phyloP scores from a whole-genome alignment of 345 rosid species.

The Camelina neglecta region DNA sequence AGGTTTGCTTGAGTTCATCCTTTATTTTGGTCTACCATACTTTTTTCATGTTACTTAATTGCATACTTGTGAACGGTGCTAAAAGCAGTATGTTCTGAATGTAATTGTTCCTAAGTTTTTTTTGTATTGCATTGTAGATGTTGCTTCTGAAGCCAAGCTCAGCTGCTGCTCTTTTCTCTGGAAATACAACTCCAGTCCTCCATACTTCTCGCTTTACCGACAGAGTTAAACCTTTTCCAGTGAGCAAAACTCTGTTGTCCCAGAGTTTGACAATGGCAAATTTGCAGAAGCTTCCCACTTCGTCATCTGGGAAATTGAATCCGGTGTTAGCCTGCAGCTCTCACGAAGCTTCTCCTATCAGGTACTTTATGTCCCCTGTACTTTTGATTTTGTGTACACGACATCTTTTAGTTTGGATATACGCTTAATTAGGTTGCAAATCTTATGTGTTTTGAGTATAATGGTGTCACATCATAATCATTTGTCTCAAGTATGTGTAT shows the following conservation, averaged over 20 bases:
- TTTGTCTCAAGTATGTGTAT: conserved; percentile 4
- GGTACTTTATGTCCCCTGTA: conserved; percentile 8
- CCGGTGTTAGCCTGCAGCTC: conserved; percentile 44
- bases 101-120: not conserved
- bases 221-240: conserved; percentile 23
- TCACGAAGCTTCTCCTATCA: conserved; percentile 33
- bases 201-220: conserved; percentile 16
- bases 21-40: not conserved
- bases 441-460: conserved; percentile 7
- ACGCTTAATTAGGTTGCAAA: not conserved
- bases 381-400: not conserved
- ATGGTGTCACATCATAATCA: not conserved
- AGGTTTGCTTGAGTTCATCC: not conserved
- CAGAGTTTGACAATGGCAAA: conserved; percentile 41
- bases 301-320: conserved; percentile 21
- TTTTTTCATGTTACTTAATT: not conserved
- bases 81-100: not conserved
- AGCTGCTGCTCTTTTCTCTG: conserved; percentile 30
- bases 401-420: not conserved
- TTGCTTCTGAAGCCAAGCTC: conserved; percentile 45
- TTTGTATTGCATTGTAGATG: conserved; percentile 35
- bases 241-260: not conserved
- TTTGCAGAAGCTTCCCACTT: conserved; percentile 2
- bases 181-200: conserved; percentile 24
- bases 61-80: not conserved